Conservation (phyloP, 495 filamentous ascomycete genomes). For the Xylaria grammica region DNA sequence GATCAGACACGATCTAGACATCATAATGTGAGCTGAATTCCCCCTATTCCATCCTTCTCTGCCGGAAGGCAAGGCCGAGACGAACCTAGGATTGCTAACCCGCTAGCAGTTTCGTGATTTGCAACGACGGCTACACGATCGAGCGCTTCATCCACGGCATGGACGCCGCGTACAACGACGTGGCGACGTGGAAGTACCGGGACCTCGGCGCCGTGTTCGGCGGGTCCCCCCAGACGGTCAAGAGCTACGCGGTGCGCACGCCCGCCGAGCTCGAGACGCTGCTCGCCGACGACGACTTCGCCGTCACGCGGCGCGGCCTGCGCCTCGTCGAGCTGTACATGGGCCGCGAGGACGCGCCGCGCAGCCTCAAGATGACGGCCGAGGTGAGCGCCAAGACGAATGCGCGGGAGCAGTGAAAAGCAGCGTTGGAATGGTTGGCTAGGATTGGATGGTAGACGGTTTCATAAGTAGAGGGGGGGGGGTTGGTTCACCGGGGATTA, state of each 20-base stretch:
- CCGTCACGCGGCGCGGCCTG: slow-evolving; percentile 42
- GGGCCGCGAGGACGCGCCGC: slow-evolving; percentile 79
- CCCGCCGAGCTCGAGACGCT: slow-evolving; percentile 70
- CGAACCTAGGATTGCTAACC: slow-evolving; percentile 14
- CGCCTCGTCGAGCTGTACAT: slow-evolving; percentile 89
- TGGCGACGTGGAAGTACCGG: slow-evolving; percentile 73
- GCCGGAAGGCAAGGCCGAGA: slow-evolving; percentile 8
- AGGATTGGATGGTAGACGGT: neutral
- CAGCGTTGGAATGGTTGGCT: neutral
- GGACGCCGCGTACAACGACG: slow-evolving; percentile 80
- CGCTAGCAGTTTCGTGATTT: slow-evolving; percentile 67
- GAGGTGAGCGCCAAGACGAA: slow-evolving; percentile 67
- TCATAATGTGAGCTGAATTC: slow-evolving; percentile 69
- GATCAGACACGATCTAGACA: slow-evolving; percentile 74
- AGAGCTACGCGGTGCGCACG: slow-evolving; percentile 73
- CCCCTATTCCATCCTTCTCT: slow-evolving; percentile 14
- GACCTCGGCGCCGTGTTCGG: slow-evolving; percentile 73
- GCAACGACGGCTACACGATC: slow-evolving; percentile 79
- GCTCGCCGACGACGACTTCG: slow-evolving; percentile 71
- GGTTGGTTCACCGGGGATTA: neutral
- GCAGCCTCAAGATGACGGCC: slow-evolving; percentile 72
- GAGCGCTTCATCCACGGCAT: slow-evolving; percentile 79
- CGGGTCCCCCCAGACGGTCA: slow-evolving; percentile 57
- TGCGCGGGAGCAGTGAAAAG: slow-evolving; percentile 26
- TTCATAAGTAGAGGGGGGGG: neutral